Evolutionary conservation across 345 rosid species (phyloP).

Genomic region (Euphorbia pulcherrima): DNA sequence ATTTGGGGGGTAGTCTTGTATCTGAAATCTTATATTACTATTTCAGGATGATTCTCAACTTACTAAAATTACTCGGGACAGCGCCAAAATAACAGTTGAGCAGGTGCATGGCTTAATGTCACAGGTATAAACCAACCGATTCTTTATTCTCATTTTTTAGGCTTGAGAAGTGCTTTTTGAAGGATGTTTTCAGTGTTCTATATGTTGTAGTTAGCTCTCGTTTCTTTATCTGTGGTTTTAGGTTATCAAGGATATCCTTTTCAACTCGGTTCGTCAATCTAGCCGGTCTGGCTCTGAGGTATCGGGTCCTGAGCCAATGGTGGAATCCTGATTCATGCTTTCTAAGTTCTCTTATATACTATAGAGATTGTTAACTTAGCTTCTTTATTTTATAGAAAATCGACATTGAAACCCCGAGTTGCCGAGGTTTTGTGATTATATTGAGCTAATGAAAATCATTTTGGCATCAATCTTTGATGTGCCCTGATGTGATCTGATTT

Average conservation of each 20-base stretch:
- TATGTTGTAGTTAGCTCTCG: neutral
- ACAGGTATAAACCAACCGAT: slow-evolving; percentile 50
- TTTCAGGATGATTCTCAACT: slow-evolving; percentile 94
- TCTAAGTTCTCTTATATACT: slow-evolving; percentile 2
- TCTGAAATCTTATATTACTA: neutral
- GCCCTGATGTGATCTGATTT: too few species aligned
- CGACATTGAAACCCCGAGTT: neutral
- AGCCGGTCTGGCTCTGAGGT: slow-evolving; percentile 44
- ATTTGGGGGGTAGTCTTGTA: neutral
- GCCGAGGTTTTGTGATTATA: slow-evolving; percentile 13
- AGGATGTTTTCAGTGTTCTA: neutral
- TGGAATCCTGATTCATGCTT: slow-evolving; percentile 52
- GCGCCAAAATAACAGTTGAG: slow-evolving; percentile 94
- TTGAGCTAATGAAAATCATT: slow-evolving; percentile 27
- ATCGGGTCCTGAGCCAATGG: slow-evolving; percentile 91
- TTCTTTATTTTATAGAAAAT: neutral
- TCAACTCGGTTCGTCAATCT: slow-evolving; percentile 74
- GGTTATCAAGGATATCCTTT: slow-evolving; percentile 96
- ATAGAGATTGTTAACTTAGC: neutral
- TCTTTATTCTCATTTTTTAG: neutral
- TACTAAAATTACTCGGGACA: slow-evolving; percentile 93
- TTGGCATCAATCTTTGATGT: slow-evolving; percentile 17
- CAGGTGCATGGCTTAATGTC: slow-evolving; percentile 99
- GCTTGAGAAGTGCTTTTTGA: neutral
- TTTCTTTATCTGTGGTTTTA: slow-evolving; percentile 13